A percentile compares a stretch with the other conserved stretches of the same genome.
phyloP scores from a whole-genome alignment of 2,329 filamentous ascomycete species.

The Botrytis byssoidea region DNA sequence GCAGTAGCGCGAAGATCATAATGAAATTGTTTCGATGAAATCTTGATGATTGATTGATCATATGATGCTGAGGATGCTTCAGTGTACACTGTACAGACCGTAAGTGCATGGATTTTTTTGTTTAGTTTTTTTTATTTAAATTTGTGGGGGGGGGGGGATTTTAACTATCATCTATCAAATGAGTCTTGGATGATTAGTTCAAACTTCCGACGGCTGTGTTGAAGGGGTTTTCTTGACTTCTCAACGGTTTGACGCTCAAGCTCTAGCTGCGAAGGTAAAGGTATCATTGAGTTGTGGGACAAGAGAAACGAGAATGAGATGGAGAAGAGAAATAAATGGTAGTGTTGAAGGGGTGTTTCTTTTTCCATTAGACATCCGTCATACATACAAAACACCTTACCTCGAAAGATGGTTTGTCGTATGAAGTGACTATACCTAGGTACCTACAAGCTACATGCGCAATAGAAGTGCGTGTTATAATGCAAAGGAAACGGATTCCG shows the following conservation, averaged over 20 bases:
- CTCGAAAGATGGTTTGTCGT: not conserved
- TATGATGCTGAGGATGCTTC: conserved; percentile 4
- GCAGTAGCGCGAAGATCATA: conserved; percentile 6
- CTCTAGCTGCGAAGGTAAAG: not conserved
- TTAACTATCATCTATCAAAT: not conserved
- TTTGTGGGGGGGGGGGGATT: not conserved
- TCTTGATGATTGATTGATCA: conserved; percentile 2
- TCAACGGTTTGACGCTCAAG: not conserved
- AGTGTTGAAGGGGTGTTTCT: not conserved
- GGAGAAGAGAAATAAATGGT: not conserved
- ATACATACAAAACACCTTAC: not conserved
- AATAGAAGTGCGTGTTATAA: not conserved
- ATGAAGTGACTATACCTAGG: not conserved
- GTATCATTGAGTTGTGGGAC: not conserved
- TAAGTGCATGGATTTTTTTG: not conserved
- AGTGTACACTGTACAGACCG: not conserved
- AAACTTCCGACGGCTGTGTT: not conserved
- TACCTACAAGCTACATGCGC: not conserved
- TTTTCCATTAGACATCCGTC: not conserved
- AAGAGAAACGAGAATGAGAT: not conserved
- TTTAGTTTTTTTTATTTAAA: not conserved
- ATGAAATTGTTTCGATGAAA: conserved; percentile 2
- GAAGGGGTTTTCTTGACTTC: not conserved
- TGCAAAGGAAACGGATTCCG: conserved; percentile 5
- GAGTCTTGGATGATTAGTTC: not conserved